A percentile compares a stretch with the other conserved stretches of the same genome.
Conservation (phyloP, 2,329 filamentous ascomycete genomes). For the Nakataea oryzae region DNA sequence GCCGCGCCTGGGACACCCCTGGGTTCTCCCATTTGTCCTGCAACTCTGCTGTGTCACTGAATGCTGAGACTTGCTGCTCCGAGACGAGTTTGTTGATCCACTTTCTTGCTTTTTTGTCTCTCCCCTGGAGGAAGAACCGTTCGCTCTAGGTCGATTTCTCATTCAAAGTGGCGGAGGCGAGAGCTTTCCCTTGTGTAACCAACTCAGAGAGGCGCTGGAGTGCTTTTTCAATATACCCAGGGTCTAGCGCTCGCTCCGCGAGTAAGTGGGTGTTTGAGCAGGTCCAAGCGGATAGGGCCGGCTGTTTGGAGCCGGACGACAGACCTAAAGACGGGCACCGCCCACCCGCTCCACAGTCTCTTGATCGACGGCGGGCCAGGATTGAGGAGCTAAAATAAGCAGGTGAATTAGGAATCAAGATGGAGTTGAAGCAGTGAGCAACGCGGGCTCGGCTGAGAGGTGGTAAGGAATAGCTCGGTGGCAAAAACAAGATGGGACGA, state of each 20-base stretch:
- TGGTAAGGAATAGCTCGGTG: no score
- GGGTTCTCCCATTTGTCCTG: background rate
- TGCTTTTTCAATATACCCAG: background rate
- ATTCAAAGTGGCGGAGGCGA: background rate
- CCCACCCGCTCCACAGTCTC: background rate
- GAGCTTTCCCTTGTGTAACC: background rate
- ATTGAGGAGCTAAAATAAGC: no score
- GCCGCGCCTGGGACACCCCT: background rate
- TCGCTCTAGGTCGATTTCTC: no score
- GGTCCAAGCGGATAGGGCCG: background rate
- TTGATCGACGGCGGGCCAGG: background rate
- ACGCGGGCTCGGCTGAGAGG: background rate
- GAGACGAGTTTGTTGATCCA: background rate
- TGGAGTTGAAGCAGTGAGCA: no score
- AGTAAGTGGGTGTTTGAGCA: no score
- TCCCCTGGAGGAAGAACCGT: no score
- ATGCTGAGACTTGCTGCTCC: background rate
- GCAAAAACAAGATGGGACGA: background rate
- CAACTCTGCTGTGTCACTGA: background rate
- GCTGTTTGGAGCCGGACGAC: background rate
- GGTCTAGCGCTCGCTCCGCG: background rate
- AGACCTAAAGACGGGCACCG: background rate
- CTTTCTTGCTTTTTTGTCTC: background rate
- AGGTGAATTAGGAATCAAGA: no score
- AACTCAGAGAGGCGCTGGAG: background rate